A percentile compares a stretch with the other conserved stretches of the same genome.
Evolutionary conservation across 257 asterid genomes (phyloP).

Genomic region (Salvia miltiorrhiza): DNA sequence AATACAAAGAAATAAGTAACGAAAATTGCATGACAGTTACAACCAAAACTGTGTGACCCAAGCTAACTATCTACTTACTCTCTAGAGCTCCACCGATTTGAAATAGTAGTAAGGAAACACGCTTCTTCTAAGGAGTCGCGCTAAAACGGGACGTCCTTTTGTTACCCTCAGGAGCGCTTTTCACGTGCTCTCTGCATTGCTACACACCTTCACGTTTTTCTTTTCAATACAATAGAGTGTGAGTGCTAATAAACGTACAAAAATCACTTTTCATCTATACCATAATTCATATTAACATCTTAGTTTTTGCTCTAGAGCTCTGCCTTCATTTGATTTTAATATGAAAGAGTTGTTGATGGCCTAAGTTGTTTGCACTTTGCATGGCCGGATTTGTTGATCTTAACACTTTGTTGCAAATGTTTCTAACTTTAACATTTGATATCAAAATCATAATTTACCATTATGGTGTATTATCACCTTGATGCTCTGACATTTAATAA

Average conservation of each 20-base stretch:
- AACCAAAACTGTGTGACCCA: slow-evolving; percentile 18
- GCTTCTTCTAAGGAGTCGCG: neutral
- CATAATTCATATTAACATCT: neutral
- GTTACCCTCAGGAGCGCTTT: neutral
- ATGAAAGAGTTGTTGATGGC: no score
- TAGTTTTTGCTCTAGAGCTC: neutral
- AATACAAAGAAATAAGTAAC: slow-evolving; percentile 6
- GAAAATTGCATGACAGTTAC: slow-evolving; percentile 9
- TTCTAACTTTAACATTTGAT: no score
- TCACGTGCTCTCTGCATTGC: neutral
- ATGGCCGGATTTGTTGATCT: no score
- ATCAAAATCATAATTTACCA: no score
- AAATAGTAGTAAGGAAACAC: neutral
- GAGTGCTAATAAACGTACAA: neutral
- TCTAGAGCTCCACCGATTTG: neutral
- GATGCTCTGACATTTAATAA: no score
- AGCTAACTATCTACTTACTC: slow-evolving; percentile 15
- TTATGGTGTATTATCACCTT: no score
- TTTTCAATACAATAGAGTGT: neutral
- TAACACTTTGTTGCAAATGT: no score
- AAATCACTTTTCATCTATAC: neutral
- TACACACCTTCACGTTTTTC: neutral
- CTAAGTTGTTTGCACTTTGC: no score
- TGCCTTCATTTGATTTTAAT: no score
- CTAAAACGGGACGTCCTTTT: neutral